phyloP scores from a whole-genome alignment of 225 moss, liverwort and hornwort genomes.

The Anthoceros angustus region DNA sequence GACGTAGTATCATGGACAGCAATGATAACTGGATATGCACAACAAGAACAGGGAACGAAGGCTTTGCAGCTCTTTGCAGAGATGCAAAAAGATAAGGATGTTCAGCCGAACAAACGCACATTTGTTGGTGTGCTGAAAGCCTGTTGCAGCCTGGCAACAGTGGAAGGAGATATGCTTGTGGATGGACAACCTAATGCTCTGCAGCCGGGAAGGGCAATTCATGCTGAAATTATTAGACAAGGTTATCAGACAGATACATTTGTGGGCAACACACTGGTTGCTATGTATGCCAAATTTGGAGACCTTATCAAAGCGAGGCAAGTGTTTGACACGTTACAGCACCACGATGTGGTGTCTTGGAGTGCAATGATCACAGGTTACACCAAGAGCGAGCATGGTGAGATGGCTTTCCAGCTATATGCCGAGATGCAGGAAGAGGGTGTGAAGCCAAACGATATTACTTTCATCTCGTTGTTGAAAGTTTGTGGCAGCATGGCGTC shows the following conservation, averaged over 20 bases:
- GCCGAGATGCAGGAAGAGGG: not conserved
- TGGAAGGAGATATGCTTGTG: not conserved
- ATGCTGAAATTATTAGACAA: not conserved
- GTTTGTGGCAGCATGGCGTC: not conserved
- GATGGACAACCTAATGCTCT: not conserved
- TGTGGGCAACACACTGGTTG: not conserved
- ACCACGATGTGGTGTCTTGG: not conserved
- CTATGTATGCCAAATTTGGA: not conserved
- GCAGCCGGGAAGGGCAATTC: not conserved
- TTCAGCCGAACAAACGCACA: not conserved
- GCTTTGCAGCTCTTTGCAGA: not conserved
- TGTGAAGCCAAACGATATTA: not conserved
- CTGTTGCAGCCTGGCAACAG: not conserved
- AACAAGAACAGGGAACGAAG: not conserved
- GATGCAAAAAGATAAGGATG: not conserved
- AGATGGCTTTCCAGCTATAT: not conserved
- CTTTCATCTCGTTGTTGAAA: not conserved
- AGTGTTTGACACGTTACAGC: not conserved
- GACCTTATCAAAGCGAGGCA: not conserved
- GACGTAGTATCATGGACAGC: conserved; percentile 2
- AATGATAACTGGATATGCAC: not conserved
- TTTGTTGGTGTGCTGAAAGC: not conserved
- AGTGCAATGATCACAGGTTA: conserved; percentile 2
- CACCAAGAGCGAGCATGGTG: not conserved
- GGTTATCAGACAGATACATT: not conserved